phyloP scores from a whole-genome alignment of 1,284 basidiomycete genomes.

The Meripilus lineatus region DNA sequence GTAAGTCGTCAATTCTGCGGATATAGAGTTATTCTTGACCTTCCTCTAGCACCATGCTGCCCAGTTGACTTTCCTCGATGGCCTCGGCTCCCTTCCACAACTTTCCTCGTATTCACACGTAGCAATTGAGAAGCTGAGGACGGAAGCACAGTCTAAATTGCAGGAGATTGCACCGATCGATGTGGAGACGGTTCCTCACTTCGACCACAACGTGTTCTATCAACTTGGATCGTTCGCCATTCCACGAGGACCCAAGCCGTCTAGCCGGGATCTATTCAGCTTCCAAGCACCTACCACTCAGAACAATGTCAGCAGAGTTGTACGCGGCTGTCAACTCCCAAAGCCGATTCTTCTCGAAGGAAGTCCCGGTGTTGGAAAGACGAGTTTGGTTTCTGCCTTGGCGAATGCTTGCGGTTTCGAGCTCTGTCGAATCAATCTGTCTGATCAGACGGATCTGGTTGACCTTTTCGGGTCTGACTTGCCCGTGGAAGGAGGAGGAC shows the following conservation, averaged over 20 bases:
- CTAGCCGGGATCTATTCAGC: slow-evolving; percentile 58
- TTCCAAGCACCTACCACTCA: slow-evolving; percentile 87
- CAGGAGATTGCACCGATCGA: slow-evolving; percentile 46
- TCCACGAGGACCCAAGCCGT: slow-evolving; percentile 46
- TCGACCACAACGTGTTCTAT: slow-evolving; percentile 38
- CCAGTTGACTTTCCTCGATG: slow-evolving; percentile 83
- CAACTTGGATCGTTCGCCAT: slow-evolving; percentile 79
- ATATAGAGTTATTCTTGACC: slow-evolving; percentile 7
- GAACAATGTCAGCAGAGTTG: slow-evolving; percentile 85
- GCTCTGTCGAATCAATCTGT: slow-evolving; percentile 96
- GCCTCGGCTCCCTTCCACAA: slow-evolving; percentile 74
- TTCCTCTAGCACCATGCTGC: slow-evolving; percentile 75
- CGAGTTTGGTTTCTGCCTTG: slow-evolving; percentile 87
- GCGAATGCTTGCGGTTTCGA: slow-evolving; percentile 77
- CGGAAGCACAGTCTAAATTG: slow-evolving; percentile 44
- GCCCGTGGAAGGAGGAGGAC: slow-evolving; percentile 86
- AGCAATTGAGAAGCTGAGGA: slow-evolving; percentile 44
- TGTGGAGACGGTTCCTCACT: slow-evolving; percentile 21
- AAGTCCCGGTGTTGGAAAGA: slow-evolving; percentile 99
- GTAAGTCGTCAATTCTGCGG: slow-evolving; percentile 42
- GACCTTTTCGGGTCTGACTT: slow-evolving; percentile 98
- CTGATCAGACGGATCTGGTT: slow-evolving; percentile 96
- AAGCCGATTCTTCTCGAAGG: slow-evolving; percentile 97
- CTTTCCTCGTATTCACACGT: slow-evolving; percentile 49
- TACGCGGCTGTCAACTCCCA: slow-evolving; percentile 84